Percentiles rank a stretch among this genome's conserved stretches.
phyloP scores from a whole-genome alignment of 164 flowering plant genomes.

The Malania oleifera region DNA sequence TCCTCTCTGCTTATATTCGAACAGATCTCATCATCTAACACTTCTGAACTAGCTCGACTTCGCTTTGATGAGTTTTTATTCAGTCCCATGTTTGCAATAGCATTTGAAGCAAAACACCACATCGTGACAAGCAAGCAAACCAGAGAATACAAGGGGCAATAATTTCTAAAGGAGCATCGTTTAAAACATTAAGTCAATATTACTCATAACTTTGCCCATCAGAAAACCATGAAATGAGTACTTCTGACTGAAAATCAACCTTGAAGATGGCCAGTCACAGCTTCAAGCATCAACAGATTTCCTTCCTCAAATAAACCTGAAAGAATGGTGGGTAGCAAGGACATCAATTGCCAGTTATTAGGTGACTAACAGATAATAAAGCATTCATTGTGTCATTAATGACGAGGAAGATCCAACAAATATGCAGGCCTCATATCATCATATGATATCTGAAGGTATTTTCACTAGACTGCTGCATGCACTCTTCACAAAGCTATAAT shows the following conservation, averaged over 20 bases:
- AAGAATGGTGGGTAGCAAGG: too few relatives aligned
- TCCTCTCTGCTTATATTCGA: slow-evolving; percentile 40
- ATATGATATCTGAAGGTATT: too few relatives aligned
- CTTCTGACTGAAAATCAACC: neutral
- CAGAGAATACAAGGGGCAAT: neutral
- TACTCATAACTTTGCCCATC: neutral
- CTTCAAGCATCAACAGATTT: too few relatives aligned
- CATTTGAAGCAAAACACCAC: slow-evolving; percentile 45
- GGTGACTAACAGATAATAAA: too few relatives aligned
- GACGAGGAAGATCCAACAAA: too few relatives aligned
- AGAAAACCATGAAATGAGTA: neutral
- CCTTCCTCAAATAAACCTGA: too few relatives aligned
- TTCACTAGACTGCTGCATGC: too few relatives aligned
- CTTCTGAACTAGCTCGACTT: slow-evolving; percentile 21
- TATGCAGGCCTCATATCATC: too few relatives aligned
- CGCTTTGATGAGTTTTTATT: slow-evolving; percentile 22
- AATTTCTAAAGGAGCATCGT: neutral
- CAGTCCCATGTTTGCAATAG: slow-evolving; percentile 26
- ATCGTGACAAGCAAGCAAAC: slow-evolving; percentile 12
- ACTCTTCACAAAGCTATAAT: too few relatives aligned
- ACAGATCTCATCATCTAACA: slow-evolving; percentile 43
- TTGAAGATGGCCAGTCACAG: too few relatives aligned
- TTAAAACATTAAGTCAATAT: neutral
- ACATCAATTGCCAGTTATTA: too few relatives aligned
- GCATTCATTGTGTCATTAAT: too few relatives aligned